Base-by-base conservation (phyloP, 495 filamentous ascomycete genomes). In the Lasiosphaeriaceae sp. region DNA sequence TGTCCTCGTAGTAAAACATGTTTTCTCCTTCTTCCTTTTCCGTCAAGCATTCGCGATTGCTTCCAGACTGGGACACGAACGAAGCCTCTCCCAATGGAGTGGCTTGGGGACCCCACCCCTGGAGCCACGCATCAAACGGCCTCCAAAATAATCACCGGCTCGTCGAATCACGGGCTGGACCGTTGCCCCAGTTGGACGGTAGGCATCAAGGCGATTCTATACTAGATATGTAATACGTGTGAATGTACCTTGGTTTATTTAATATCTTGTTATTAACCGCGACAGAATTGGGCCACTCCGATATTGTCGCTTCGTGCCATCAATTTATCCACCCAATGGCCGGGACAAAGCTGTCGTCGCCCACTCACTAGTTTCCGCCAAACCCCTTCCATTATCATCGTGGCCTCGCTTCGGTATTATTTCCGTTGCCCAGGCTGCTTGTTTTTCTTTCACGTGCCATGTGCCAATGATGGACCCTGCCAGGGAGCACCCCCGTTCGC, bases 251-350 rank as follows among this genome's bases (percentile, higher is more conserved):
- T 35, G 55, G 45, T 21, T 35, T 47, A 47, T 23, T 35, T 53
- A 64, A 60, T 64, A 57, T 60, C 50, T 52, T n/a, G 9, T 57
- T 55, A 64, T 64, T 64, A 61, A 47, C 52, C 35, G 55, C 51
- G 53, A 45, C 53, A 64, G 54, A 47, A 57, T 52, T 52, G 47
- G 61, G 21, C 50, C 52, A 58, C 24, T 31, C 50, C 55, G 54
- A 61, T 53, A 61, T 61, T 61, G 49, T 16, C 11, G 22, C 24
- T 53, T 54, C 52, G 23, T 54, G 41, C 17, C 58, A 55, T 34
- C 17, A 21, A 59, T 68, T 68, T 68, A 68, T 24, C 65, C 65
- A 43, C 37, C 65, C 65, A 63, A 68, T 65, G 54, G 51, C 35
- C 47, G 19, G 21, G 46, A 20, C 47, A 52, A 31, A 50, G 19